Evolutionary conservation across 73 alveolate species (phyloP), one percentile per base, ranked within the genome.

Genomic region (Uronychia binucleata): DNA sequence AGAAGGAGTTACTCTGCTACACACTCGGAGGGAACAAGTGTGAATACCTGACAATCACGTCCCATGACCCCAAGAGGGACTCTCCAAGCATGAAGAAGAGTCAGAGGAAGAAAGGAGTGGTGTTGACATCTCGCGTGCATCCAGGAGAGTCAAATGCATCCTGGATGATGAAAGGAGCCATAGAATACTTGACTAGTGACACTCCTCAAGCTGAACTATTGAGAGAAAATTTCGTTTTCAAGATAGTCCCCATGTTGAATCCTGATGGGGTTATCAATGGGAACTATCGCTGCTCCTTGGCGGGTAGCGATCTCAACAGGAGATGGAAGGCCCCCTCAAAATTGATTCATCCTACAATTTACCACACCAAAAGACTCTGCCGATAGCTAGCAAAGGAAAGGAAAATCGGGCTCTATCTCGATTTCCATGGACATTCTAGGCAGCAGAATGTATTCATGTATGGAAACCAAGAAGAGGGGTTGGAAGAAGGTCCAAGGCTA

Each of bases 221-320:
- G 75, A 78, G 97, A 79, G 97, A 93, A 34, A 81, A 90, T 29
- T 93, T 86, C 82, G 86, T 93, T 25, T 88, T 93, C 83, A 93
- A 93, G 85, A 89, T 93, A 74, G 95, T 94, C 0, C 98, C 98
- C 59, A 94, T 94, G 98, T 80, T 94, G 86, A 94, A 94, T 87
- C 95, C 95, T 1, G 98, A 94, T 81, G 98, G 98, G 0, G 97
- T 90, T 31, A 87, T 93, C 74, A 94, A 90, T 57, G 97, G 97
- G 14, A 93, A 93, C 79, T 93, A 94, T 33, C 77, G 98, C 77
- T 91, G 96, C 58, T 91, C 96, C 59, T 80, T 94, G 46, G 91
- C 94, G 25, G 98, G 98, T 58, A 83, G 94, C 74, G 98, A 94
- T 88, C 82, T 94, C 59, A 94, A 94, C 80, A 79, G 98, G 80